These are phyloP conservation scores for Geotrichum reessii DNA, from an alignment of 1,139 yeast species.

Conservation along the genomic window DNA sequence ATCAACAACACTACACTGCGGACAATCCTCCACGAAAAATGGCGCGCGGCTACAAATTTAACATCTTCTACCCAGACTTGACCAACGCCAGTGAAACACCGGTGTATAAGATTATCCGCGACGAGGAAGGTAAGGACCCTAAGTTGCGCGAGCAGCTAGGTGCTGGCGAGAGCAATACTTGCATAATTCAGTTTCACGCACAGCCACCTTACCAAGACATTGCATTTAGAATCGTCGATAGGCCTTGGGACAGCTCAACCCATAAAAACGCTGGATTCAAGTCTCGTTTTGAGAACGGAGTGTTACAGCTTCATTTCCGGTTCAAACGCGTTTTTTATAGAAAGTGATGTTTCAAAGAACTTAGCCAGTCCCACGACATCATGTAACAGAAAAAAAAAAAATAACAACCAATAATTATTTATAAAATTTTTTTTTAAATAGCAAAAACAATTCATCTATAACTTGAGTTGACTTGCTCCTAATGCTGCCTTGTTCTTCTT, in stretches of 20 bases:
- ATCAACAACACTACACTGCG: conserved; percentile 34
- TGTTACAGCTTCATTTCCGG: conserved; percentile 35
- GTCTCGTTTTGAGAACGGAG: conserved; percentile 36
- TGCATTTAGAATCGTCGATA: conserved; percentile 36
- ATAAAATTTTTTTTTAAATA: conserved; percentile 19
- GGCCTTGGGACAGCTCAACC: conserved; percentile 37
- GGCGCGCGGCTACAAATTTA: conserved; percentile 39
- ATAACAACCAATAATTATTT: neutral
- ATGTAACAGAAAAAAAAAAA: conserved; percentile 5
- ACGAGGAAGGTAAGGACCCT: conserved; percentile 17
- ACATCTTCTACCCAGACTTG: conserved; percentile 36
- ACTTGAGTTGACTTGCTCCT: conserved; percentile 30
- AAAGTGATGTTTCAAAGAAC: conserved; percentile 20
- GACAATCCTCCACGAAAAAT: conserved; percentile 39
- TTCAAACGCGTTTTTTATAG: conserved; percentile 34
- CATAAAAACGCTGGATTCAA: conserved; percentile 31
- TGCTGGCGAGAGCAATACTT: conserved; percentile 27
- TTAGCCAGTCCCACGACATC: neutral
- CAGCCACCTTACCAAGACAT: conserved; percentile 36
- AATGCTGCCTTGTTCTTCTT: conserved; percentile 40
- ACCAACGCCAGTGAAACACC: conserved; percentile 31
- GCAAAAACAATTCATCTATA: conserved; percentile 23
- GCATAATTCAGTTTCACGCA: conserved; percentile 34
- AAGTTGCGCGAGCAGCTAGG: conserved; percentile 17
- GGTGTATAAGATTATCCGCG: conserved; percentile 31